Base-by-base conservation (phyloP, 2,329 filamentous ascomycete genomes). In the Fusarium sp. region DNA sequence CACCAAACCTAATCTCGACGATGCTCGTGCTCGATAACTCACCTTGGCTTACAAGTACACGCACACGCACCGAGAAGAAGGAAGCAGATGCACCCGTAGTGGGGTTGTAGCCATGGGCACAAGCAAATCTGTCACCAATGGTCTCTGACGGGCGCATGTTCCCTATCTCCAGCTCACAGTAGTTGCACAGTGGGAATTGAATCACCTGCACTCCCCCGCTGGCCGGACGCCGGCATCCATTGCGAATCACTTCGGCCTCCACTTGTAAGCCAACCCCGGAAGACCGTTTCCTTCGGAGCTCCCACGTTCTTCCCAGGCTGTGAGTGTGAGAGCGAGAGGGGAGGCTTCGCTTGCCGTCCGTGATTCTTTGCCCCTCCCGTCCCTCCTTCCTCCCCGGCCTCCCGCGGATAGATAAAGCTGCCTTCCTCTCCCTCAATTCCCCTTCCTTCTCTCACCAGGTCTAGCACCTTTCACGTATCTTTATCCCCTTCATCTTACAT, bases 1-100 rank as follows among this genome's bases (percentile, higher is more conserved):
- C 74, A 78, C 71, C 69, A 72, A 81, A 80, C 79, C 69, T 75
- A 79, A 80, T 80, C 77, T 81, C 63, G 74, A 80, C 73, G 66
- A 77, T 79, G 72, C 33, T 50, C 63, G 52, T 56, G 57, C 54
- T 68, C 25, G 47, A 52, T 52, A 52, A 52, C 33, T 13, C 20
- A 36, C 31, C 54, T 58, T 70, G 40, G 54, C 40, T 54, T 63
- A 14, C 61, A 60, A 25, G 22, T 36, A n/a, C 13, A 33, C n/a
- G 36, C 6, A n/a, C 11, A 33, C n/a, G 36, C 6, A 16, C 13
- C 14, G 7, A 16, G 20, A 9, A 10, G 2, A 5, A 16, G 54
- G 22, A 22, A 35, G 58, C 25, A 54, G 31, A 13, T 11, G 54
- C 54, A 56, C 20, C 13, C 18, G 63, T 36, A 56, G 38, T 16